Conservation (phyloP, 108 stramenopile genomes). For the Skeletonema menzelii region DNA sequence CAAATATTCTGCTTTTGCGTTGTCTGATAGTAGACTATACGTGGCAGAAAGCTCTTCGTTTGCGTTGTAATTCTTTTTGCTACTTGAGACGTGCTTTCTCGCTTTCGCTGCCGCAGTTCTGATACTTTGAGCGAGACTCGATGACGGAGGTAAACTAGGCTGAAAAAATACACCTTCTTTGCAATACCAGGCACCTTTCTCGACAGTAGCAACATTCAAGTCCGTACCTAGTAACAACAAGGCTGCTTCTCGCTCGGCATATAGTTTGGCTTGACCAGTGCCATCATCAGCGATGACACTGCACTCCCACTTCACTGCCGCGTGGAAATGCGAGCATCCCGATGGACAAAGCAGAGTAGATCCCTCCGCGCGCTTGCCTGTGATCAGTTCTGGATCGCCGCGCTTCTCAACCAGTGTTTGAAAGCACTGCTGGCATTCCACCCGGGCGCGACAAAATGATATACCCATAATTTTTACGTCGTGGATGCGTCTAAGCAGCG, state of each 20-base stretch:
- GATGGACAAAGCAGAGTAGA: slow-evolving; percentile 33
- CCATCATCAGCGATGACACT: slow-evolving; percentile 83
- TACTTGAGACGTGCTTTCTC: slow-evolving; percentile 7
- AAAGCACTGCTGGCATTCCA: slow-evolving; percentile 68
- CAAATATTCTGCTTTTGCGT: slow-evolving; percentile 60
- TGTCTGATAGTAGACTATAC: slow-evolving; percentile 37
- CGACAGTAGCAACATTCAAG: slow-evolving; percentile 48
- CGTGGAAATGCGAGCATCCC: slow-evolving; percentile 39
- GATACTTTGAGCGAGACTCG: slow-evolving; percentile 43
- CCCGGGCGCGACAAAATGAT: slow-evolving; percentile 67
- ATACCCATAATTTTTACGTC: slow-evolving; percentile 57
- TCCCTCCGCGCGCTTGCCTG: neutral
- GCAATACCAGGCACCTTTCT: slow-evolving; percentile 65
- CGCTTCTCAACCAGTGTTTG: slow-evolving; percentile 19
- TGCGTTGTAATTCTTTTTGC: slow-evolving; percentile 2
- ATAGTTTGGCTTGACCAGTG: slow-evolving; percentile 82
- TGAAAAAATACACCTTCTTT: slow-evolving; percentile 56
- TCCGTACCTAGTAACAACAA: slow-evolving; percentile 54
- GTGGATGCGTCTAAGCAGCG: slow-evolving; percentile 56
- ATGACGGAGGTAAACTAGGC: slow-evolving; percentile 58
- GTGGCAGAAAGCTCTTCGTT: slow-evolving; percentile 5
- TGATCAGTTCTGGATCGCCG: neutral
- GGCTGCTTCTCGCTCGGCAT: slow-evolving; percentile 82
- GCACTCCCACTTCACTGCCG: slow-evolving; percentile 80
- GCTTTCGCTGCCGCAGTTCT: slow-evolving; percentile 25